phyloP scores from a whole-genome alignment of 306 rosid species.

The Pyrus pyrifolia region DNA sequence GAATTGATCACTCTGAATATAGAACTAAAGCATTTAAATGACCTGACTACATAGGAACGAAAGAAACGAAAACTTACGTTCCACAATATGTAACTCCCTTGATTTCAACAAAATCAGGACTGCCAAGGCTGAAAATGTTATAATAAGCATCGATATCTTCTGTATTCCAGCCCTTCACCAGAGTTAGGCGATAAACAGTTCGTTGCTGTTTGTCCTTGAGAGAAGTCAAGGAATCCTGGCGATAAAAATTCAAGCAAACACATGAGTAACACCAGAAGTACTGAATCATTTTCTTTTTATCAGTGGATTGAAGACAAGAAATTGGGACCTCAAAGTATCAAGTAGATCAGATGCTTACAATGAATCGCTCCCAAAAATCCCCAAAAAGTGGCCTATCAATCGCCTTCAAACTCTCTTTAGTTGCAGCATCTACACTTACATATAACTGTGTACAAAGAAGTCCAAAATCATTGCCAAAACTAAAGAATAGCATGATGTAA shows the following conservation, averaged over 20 bases:
- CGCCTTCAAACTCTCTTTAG: constrained; percentile 90
- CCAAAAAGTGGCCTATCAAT: constrained; percentile 98
- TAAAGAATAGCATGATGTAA: not conserved
- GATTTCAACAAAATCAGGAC: constrained; percentile 93
- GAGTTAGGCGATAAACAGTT: constrained; percentile 90
- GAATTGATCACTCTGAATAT: constrained; percentile 19
- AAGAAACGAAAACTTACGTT: constrained; percentile 53
- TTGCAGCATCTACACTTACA: constrained; percentile 96
- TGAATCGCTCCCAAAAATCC: constrained; percentile 95
- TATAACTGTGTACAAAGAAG: constrained; percentile 59
- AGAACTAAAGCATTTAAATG: constrained; percentile 7
- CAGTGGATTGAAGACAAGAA: no score
- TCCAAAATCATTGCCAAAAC: not conserved
- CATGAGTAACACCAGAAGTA: constrained; percentile 3
- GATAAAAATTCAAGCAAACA: constrained; percentile 13
- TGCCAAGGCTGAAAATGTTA: constrained; percentile 70
- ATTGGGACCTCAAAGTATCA: not conserved
- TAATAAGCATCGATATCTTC: constrained; percentile 84
- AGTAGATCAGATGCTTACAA: constrained; percentile 43
- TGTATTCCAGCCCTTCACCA: constrained; percentile 96
- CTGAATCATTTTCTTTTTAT: not conserved
- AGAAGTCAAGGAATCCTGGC: constrained; percentile 84
- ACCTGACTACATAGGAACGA: not conserved
- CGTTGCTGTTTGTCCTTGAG: constrained; percentile 83
- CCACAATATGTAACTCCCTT: constrained; percentile 98